Conservation (phyloP, 345 rosid genomes). For the Populus ilicifolia region DNA sequence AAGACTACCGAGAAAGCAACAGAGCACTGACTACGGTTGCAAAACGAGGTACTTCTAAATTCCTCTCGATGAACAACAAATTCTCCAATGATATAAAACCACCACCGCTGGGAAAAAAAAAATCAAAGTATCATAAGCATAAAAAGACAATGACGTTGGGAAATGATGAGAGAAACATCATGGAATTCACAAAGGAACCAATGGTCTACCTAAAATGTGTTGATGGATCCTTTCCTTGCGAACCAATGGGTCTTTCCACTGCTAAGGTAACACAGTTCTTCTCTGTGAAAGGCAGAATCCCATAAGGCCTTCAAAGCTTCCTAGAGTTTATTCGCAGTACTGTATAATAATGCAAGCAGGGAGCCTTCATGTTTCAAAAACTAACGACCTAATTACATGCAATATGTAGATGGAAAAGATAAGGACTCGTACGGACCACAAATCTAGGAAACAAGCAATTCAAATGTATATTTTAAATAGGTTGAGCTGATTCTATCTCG, state of each 20-base stretch:
- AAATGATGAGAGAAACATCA: slow-evolving; percentile 7
- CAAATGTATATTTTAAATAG: neutral
- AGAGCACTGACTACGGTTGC: neutral
- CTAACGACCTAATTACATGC: neutral
- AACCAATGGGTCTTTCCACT: slow-evolving; percentile 99
- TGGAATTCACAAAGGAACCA: neutral
- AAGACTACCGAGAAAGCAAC: neutral
- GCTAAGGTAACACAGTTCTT: slow-evolving; percentile 89
- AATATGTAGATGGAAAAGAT: neutral
- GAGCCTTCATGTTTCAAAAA: neutral
- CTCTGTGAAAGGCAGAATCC: slow-evolving; percentile 85
- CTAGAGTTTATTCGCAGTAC: slow-evolving; percentile 32
- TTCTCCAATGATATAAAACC: slow-evolving; percentile 98
- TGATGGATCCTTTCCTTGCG: no score
- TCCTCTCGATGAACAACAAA: slow-evolving; percentile 74
- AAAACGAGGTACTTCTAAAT: slow-evolving; percentile 50
- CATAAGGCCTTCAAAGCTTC: slow-evolving; percentile 83
- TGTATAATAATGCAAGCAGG: slow-evolving; percentile 1
- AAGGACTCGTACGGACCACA: neutral
- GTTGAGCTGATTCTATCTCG: neutral
- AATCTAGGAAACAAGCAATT: neutral
- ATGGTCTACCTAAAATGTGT: slow-evolving; percentile 81
- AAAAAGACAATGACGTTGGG: neutral
- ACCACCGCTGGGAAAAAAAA: slow-evolving; percentile 81
- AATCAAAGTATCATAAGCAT: slow-evolving; percentile 12